Base-by-base conservation (phyloP, 805 yeast species). In the Kluyveromyces nonfermentans region DNA sequence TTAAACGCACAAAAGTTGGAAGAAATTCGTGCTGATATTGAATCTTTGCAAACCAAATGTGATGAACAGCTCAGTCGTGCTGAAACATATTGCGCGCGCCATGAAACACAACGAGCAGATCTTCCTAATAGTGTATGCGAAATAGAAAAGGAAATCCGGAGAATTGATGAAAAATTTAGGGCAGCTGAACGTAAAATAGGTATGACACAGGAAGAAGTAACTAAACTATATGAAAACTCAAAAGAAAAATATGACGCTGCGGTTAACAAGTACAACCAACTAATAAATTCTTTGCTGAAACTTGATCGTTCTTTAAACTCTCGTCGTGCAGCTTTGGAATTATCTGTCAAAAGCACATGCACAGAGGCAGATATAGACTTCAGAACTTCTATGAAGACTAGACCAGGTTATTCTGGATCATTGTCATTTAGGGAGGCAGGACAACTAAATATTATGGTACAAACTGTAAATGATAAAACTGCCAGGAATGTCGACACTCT, bases 401-500 rank as follows among this genome's bases (percentile, higher is more conserved):
- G 97, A 62, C 17, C 34, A 10, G 83, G 84, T 3, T 88, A 84
- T 59, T 70, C 73, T 7, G 97, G 97, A 10, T 69, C 72, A 41
- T 69, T 93, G 36, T 70, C 70, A 14, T 81, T 90, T 57, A 82
- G 82, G 50, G 68, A 62, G 6, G 65, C 69, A 8, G 69, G 70
- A 42, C 67, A 68, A n/a, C 63, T 85, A 46, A 68, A 72, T 20
- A 71, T 84, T 63, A 63, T 72, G 44, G 85, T 82, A 2, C 73
- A 81, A 21, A 81, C 88, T 0, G 74, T 75, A 46, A 74, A 70
- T 40, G 80, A 75, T 46, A 73, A 71, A 33, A 72, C 72, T 21
- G 69, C 75, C 28, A 71, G 96, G 51, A 77, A 81, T 33, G 86
- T 86, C 3, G 85, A 80, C 50, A 82, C 96, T 0, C 71, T 90